A percentile compares a stretch with the other conserved stretches of the same genome.
Conservation (phyloP, 1,284 basidiomycete genomes). For the Ceratobasidium papillatum region DNA sequence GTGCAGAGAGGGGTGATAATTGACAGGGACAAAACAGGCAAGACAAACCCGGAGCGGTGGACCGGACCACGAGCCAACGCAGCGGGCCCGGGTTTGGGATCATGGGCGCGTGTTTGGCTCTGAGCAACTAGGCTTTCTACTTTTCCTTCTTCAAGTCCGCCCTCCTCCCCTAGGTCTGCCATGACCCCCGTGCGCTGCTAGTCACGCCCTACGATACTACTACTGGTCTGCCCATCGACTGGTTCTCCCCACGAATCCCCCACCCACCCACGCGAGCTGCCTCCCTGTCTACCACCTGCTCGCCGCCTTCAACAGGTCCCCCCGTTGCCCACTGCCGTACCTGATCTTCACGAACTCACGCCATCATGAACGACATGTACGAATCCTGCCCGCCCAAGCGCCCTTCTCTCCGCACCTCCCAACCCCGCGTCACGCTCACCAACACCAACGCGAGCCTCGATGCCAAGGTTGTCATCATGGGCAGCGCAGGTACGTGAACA, state of each 20-base stretch:
- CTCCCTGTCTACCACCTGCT: not conserved
- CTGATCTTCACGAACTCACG: conserved; percentile 12
- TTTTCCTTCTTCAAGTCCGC: not conserved
- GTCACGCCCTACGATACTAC: not conserved
- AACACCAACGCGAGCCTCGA: conserved; percentile 68
- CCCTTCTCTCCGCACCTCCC: conserved; percentile 17
- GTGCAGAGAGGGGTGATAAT: conserved; percentile 7
- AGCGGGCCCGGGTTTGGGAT: conserved; percentile 9
- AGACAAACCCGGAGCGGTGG: conserved; percentile 7
- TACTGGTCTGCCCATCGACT: not conserved
- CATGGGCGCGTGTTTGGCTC: not conserved
- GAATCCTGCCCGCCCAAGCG: conserved; percentile 11
- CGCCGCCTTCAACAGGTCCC: not conserved
- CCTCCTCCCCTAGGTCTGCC: conserved; percentile 11
- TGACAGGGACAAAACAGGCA: conserved; percentile 1
- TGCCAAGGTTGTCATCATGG: conserved; percentile 97
- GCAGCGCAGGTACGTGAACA: conserved; percentile 80
- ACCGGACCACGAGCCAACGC: conserved; percentile 1
- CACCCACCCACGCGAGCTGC: conserved; percentile 1
- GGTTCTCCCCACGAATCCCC: not conserved
- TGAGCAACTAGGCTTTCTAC: too few relatives aligned
- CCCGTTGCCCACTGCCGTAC: not conserved
- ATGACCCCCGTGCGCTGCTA: conserved; percentile 34
- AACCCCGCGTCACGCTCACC: conserved; percentile 18
- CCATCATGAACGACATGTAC: conserved; percentile 39